Percentiles rank a stretch among this genome's conserved stretches.
Conservation (phyloP, 2,329 filamentous ascomycete genomes). For the Penicillium hesseltinei region DNA sequence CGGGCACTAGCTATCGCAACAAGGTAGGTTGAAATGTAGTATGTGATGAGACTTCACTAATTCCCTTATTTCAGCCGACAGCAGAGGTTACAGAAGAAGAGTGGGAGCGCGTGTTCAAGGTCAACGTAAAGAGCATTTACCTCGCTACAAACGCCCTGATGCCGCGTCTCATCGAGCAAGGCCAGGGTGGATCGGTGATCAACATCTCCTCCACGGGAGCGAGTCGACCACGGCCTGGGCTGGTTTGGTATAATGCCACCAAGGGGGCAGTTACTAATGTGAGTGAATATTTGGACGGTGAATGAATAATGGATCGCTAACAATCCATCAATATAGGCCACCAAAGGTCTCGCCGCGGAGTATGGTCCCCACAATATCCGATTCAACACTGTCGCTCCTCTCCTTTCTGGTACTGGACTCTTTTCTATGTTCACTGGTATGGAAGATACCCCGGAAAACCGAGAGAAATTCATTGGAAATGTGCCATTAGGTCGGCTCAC, state of each 20-base stretch:
- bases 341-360: slow-evolving; percentile 68
- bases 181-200: slow-evolving; percentile 43
- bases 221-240: slow-evolving; percentile 41
- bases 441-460: slow-evolving; percentile 46
- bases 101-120: slow-evolving; percentile 45
- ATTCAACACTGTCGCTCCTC: slow-evolving; percentile 69
- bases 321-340: slow-evolving; percentile 45
- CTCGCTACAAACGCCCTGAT: slow-evolving; percentile 36
- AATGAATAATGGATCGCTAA: neutral
- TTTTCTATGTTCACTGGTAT: slow-evolving; percentile 48
- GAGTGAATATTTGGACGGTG: slow-evolving; percentile 4
- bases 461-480: slow-evolving; percentile 44
- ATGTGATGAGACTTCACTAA: neutral
- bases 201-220: slow-evolving; percentile 48
- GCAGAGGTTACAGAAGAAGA: slow-evolving; percentile 44
- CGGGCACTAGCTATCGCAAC: slow-evolving; percentile 44
- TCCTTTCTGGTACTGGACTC: slow-evolving; percentile 65
- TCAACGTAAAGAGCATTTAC: slow-evolving; percentile 47
- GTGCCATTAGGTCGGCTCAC: slow-evolving; percentile 45
- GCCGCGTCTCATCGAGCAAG: slow-evolving; percentile 39
- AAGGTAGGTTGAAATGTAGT: slow-evolving; percentile 29
- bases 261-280: slow-evolving; percentile 48
- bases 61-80: slow-evolving; percentile 31
- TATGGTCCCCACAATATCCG: slow-evolving; percentile 70
- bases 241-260: slow-evolving; percentile 49